Conservation (phyloP, 2,329 filamentous ascomycete species). For the Leptographium lundbergii region DNA sequence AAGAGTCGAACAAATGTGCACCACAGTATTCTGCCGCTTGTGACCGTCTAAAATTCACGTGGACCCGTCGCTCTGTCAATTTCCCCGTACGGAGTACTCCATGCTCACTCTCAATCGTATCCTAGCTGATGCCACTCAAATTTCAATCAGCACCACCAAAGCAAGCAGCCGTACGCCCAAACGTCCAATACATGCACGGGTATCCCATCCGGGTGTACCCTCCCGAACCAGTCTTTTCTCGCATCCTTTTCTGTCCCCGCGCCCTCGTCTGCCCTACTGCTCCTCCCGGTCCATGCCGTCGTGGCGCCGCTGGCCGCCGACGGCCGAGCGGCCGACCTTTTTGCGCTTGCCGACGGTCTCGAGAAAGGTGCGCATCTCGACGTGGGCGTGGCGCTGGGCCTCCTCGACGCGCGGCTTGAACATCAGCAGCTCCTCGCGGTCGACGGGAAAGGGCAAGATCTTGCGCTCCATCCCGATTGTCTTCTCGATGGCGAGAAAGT, state of each 20-base stretch:
- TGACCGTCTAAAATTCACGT: too few species aligned
- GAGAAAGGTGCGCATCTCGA: constrained; percentile 68
- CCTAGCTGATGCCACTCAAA: too few species aligned
- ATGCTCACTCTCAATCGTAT: too few species aligned
- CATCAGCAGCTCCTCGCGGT: constrained; percentile 77
- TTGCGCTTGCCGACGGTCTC: constrained; percentile 47
- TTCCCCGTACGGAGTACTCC: too few species aligned
- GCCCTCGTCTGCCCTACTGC: constrained; percentile 28
- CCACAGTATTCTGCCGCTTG: too few species aligned
- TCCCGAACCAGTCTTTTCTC: too few species aligned
- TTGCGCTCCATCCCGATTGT: constrained; percentile 59
- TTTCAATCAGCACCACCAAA: too few species aligned
- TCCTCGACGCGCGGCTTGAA: constrained; percentile 68
- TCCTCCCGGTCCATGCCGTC: constrained; percentile 68
- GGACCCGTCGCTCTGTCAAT: too few species aligned
- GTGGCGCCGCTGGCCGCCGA: constrained; percentile 17
- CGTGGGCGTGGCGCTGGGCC: constrained; percentile 66
- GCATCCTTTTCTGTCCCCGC: background rate
- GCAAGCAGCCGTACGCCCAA: background rate
- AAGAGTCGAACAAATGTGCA: too few species aligned
- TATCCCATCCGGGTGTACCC: background rate
- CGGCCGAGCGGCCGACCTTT: constrained; percentile 28
- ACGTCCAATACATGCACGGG: background rate
- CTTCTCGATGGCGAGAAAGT: constrained; percentile 70
- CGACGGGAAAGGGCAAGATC: constrained; percentile 52